Conservation (phyloP, 768 basidiomycete genomes). For the Trametes gibbosa region DNA sequence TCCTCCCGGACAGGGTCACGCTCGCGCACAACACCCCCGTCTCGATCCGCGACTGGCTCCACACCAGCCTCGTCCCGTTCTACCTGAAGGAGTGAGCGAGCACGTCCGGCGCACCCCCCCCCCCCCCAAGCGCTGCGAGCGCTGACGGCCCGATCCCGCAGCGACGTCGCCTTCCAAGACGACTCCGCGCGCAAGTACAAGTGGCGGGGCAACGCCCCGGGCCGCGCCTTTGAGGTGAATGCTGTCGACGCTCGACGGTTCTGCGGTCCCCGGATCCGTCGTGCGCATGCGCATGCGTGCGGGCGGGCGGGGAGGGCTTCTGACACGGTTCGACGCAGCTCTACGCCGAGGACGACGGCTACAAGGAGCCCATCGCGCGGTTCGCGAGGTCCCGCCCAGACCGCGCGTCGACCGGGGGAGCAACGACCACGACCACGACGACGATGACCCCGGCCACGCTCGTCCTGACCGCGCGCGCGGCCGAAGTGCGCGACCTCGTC, state of each 20-base stretch:
- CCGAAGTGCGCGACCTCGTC: constrained; percentile 36
- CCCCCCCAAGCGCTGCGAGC: too few relatives aligned
- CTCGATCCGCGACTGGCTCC: constrained; percentile 38
- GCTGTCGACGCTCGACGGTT: neutral
- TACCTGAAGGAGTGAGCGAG: constrained; percentile 32
- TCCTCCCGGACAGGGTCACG: constrained; percentile 38
- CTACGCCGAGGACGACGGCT: constrained; percentile 34
- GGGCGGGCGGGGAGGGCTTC: too few relatives aligned
- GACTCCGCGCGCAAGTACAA: constrained; percentile 34
- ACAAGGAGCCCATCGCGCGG: constrained; percentile 33
- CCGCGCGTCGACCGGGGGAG: too few relatives aligned
- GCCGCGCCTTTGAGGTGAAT: constrained; percentile 35
- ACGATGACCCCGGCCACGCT: constrained; percentile 37
- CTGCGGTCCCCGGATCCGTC: too few relatives aligned
- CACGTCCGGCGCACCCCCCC: neutral
- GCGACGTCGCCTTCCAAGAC: constrained; percentile 39
- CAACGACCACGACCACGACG: too few relatives aligned
- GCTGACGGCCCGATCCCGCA: constrained; percentile 19
- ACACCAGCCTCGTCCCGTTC: constrained; percentile 40
- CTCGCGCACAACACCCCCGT: constrained; percentile 32
- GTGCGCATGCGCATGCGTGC: neutral
- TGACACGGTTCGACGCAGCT: constrained; percentile 26
- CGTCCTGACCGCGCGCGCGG: constrained; percentile 31
- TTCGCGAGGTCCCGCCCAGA: constrained; percentile 34
- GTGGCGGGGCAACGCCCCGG: constrained; percentile 41